Percentiles rank a stretch among this genome's conserved stretches.
Conservation (phyloP, 2,329 filamentous ascomycete genomes). For the Talaromyces funiculosus region DNA sequence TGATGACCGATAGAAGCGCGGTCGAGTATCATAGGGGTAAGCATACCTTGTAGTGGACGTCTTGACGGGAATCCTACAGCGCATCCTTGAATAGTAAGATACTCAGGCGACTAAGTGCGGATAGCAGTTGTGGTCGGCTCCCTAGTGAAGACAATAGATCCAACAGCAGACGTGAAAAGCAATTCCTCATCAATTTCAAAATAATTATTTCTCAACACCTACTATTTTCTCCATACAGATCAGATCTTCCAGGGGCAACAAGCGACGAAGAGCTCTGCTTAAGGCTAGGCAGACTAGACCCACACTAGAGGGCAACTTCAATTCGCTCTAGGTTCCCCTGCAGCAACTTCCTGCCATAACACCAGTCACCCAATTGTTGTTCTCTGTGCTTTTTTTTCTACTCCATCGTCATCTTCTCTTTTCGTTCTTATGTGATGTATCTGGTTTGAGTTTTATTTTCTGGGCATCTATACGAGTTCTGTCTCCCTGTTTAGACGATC, state of each 20-base stretch:
- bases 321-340: conserved; percentile 8
- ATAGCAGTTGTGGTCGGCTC: not conserved
- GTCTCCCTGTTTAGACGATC: not conserved
- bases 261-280: not conserved
- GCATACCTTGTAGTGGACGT: no score
- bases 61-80: not conserved
- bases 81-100: not conserved
- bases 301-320: conserved; percentile 5
- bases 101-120: not conserved
- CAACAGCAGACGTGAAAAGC: not conserved
- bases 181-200: not conserved
- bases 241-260: not conserved
- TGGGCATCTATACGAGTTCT: not conserved
- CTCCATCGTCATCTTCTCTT: not conserved
- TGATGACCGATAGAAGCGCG: not conserved
- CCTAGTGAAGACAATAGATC: not conserved
- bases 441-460: not conserved
- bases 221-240: not conserved
- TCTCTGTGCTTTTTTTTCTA: not conserved
- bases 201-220: not conserved
- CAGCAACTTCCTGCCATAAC: conserved; percentile 3
- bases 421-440: not conserved
- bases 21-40: not conserved
- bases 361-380: not conserved
- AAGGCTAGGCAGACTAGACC: not conserved